Evolutionary conservation across 139 green algal species (phyloP).

Genomic region (Chlamydomonas sp.): DNA sequence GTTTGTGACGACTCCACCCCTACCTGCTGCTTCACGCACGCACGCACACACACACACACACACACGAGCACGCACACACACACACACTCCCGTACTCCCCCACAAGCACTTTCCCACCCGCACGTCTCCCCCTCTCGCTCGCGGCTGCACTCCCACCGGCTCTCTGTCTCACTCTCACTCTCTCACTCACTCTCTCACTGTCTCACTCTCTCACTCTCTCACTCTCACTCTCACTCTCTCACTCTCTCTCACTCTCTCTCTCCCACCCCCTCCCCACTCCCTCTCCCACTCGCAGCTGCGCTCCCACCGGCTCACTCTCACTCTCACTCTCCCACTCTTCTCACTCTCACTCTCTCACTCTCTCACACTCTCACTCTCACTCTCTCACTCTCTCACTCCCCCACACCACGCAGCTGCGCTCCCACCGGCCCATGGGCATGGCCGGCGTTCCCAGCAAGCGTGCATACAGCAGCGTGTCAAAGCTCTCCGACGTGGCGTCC

Average conservation of each 20-base stretch:
- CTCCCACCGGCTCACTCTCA: background rate
- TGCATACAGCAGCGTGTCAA: background rate
- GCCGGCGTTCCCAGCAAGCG: background rate
- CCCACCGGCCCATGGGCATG: background rate
- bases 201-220: conserved; percentile 13
- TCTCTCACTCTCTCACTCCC: background rate
- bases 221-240: conserved; percentile 8
- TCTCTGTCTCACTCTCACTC: conserved; percentile 26
- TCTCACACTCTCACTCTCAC: background rate
- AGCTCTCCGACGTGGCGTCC: conserved; percentile 40
- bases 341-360: background rate
- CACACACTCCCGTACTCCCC: background rate
- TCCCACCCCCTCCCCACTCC: background rate
- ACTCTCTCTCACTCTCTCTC: background rate
- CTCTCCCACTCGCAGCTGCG: background rate
- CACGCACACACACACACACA: too few relatives aligned
- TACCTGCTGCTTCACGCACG: too few relatives aligned
- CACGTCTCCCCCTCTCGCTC: background rate
- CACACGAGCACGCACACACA: conserved; percentile 16
- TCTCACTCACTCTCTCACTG: conserved; percentile 22
- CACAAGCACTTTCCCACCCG: background rate
- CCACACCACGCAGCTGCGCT: background rate
- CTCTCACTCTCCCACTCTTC: background rate
- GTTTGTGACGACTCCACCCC: too few relatives aligned
- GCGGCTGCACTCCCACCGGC: conserved; percentile 18